Percentiles rank a stretch among this genome's conserved stretches.
phyloP scores from a whole-genome alignment of 2,329 filamentous ascomycete species.

The Macrophomina tecta region DNA sequence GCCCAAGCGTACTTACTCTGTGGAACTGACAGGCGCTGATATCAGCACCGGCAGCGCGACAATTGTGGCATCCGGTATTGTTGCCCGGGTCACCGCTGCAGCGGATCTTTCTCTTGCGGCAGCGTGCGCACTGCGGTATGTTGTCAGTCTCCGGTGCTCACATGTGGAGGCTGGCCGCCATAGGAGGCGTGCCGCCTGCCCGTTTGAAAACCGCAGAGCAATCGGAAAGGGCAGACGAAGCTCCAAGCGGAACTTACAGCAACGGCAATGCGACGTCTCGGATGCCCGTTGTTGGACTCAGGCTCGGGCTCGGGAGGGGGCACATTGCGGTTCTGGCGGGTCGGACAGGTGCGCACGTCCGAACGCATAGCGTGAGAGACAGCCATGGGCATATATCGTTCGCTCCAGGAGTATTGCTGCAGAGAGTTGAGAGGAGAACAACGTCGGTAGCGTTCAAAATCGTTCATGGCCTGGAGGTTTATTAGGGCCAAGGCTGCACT shows the following conservation, averaged over 20 bases:
- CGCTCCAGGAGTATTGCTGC: constrained; percentile 22
- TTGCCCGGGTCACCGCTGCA: constrained; percentile 85
- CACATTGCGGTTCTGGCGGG: constrained; percentile 19
- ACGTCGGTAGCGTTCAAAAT: constrained; percentile 25
- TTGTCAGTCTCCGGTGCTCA: neutral
- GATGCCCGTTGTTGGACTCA: constrained; percentile 41
- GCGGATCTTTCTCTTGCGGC: constrained; percentile 91
- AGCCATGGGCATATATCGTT: constrained; percentile 18
- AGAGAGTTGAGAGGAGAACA: constrained; percentile 24
- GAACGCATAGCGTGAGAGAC: constrained; percentile 24
- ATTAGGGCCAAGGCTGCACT: constrained; percentile 10
- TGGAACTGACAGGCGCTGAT: constrained; percentile 74
- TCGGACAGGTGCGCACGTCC: constrained; percentile 18
- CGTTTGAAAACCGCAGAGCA: neutral
- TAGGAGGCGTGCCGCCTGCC: neutral
- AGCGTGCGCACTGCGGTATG: constrained; percentile 75
- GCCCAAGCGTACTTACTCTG: constrained; percentile 60
- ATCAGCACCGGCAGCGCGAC: constrained; percentile 73
- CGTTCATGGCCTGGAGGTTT: constrained; percentile 27
- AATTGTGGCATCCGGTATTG: constrained; percentile 81
- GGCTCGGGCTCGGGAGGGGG: constrained; percentile 38
- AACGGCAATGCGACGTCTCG: constrained; percentile 58
- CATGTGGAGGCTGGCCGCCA: neutral
- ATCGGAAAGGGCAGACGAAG: neutral
- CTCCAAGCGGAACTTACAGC: constrained; percentile 39